Evolutionary conservation across 768 basidiomycete genomes (phyloP).

Genomic region (Pluteus cervinus): DNA sequence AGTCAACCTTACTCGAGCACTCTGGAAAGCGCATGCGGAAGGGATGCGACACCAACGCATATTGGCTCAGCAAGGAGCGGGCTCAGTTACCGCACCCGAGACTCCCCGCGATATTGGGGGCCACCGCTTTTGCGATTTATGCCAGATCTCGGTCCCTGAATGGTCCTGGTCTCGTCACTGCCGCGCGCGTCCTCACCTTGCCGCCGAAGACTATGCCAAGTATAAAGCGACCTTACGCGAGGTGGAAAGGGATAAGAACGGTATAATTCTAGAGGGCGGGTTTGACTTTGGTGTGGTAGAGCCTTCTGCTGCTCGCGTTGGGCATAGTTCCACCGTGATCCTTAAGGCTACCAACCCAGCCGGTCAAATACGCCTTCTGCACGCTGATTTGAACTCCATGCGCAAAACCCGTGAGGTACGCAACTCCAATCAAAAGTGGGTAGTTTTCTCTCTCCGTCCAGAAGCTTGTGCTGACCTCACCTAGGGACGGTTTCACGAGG

Average conservation of each 20-base stretch:
- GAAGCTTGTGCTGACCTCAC: too few relatives aligned
- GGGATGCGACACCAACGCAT: constrained; percentile 5
- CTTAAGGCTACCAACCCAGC: too few relatives aligned
- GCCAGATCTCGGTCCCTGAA: constrained; percentile 16
- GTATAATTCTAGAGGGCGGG: constrained; percentile 34
- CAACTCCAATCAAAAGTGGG: too few relatives aligned
- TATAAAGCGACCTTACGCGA: constrained; percentile 42
- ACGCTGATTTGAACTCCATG: too few relatives aligned
- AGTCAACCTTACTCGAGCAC: constrained; percentile 2
- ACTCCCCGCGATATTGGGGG: constrained; percentile 8
- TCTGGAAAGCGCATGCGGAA: constrained; percentile 1
- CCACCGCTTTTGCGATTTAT: constrained; percentile 18
- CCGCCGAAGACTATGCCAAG: constrained; percentile 29
- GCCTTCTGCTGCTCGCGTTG: constrained; percentile 19
- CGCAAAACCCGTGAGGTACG: too few relatives aligned
- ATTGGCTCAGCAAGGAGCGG: constrained; percentile 13
- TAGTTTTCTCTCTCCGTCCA: too few relatives aligned
- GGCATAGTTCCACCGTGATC: constrained; percentile 11
- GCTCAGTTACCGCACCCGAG: constrained; percentile 15
- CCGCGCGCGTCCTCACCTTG: constrained; percentile 21
- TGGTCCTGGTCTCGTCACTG: constrained; percentile 29
- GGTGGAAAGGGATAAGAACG: constrained; percentile 50
- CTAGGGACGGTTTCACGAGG: too few relatives aligned
- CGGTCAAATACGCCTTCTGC: constrained; percentile 18
- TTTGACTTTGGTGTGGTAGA: constrained; percentile 50